Conservation (phyloP, 2,329 filamentous ascomycete genomes). For the Cytospora schulzeri region DNA sequence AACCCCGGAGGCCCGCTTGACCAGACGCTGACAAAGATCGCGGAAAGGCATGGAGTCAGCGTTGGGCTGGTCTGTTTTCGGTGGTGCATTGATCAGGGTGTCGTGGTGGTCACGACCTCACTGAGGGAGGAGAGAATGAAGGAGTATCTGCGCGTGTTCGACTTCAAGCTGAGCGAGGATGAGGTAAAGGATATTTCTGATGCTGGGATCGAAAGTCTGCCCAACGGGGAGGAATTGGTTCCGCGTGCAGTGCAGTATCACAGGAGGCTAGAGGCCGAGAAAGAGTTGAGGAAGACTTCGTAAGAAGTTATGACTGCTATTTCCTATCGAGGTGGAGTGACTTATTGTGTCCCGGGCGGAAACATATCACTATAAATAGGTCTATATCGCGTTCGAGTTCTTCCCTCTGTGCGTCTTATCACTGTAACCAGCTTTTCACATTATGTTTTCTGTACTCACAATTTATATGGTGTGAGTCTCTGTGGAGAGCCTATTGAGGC, state of each 20-base stretch:
- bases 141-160: slow-evolving; percentile 15
- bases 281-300: neutral
- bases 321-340: neutral
- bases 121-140: slow-evolving; percentile 11
- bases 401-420: neutral
- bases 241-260: slow-evolving; percentile 2
- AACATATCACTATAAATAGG: no score
- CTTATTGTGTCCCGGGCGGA: no score
- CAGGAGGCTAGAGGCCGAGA: neutral
- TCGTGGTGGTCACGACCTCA: slow-evolving; percentile 56
- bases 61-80: slow-evolving; percentile 56
- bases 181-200: slow-evolving; percentile 23
- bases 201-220: neutral
- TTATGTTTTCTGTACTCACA: no score
- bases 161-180: slow-evolving; percentile 8
- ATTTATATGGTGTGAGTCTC: no score
- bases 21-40: slow-evolving; percentile 38
- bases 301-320: neutral
- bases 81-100: slow-evolving; percentile 58
- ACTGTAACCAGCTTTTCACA: neutral
- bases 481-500: neutral
- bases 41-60: slow-evolving; percentile 55
- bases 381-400: neutral
- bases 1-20: slow-evolving; percentile 42
- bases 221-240: neutral